Evolutionary conservation across 2,329 filamentous ascomycete genomes (phyloP).

Genomic region (Lasiodiplodia theobromae): DNA sequence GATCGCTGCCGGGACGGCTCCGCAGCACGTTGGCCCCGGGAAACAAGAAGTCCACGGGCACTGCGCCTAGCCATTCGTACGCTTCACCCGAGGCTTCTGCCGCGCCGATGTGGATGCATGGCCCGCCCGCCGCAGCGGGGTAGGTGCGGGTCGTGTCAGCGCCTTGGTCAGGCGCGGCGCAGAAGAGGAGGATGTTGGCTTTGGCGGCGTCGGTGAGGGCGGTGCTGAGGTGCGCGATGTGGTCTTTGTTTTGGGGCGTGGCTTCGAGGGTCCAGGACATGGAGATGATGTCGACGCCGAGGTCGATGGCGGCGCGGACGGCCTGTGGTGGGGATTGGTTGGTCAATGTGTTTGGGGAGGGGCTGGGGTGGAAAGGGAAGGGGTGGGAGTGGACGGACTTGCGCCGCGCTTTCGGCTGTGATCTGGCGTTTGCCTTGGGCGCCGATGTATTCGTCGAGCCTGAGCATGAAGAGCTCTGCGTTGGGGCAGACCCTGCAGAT

Average conservation of each 20-base stretch:
- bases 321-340: neutral
- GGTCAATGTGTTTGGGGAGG: neutral
- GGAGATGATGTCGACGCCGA: slow-evolving; percentile 1
- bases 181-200: slow-evolving; percentile 14
- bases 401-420: neutral
- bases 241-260: neutral
- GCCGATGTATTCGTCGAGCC: slow-evolving; percentile 1
- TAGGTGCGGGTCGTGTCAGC: neutral
- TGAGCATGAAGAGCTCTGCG: neutral
- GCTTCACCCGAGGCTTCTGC: neutral
- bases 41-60: slow-evolving; percentile 8
- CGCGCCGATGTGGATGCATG: neutral
- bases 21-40: neutral
- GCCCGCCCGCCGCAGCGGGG: neutral
- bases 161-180: neutral
- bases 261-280: slow-evolving; percentile 14
- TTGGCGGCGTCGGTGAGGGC: neutral
- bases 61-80: neutral
- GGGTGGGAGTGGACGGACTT: neutral
- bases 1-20: no score
- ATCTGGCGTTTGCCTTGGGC: neutral
- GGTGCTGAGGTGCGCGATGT: neutral
- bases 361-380: no score
- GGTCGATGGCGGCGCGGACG: neutral
- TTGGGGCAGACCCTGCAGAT: slow-evolving; percentile 3